These are phyloP conservation scores for Hibiscus trionum DNA, from an alignment of 345 rosid species.

Conservation along the genomic window DNA sequence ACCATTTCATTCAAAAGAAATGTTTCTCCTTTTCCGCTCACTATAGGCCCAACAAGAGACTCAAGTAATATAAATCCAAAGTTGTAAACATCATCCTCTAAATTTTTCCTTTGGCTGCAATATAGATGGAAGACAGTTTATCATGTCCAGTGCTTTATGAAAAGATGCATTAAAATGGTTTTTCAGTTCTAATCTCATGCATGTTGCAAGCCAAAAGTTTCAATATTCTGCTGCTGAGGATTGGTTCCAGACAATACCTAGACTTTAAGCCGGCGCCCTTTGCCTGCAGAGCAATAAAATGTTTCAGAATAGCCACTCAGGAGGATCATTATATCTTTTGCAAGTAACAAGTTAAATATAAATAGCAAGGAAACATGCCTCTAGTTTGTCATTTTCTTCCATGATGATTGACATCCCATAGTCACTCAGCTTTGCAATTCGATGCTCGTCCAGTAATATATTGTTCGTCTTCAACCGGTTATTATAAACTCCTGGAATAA, in stretches of 20 bases:
- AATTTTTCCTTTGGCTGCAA: slow-evolving; percentile 45
- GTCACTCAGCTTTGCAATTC: slow-evolving; percentile 84
- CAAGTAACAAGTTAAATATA: not conserved
- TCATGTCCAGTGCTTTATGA: not conserved
- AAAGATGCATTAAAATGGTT: not conserved
- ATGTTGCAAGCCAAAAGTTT: not conserved
- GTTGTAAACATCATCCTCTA: slow-evolving; percentile 84
- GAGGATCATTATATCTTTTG: not conserved
- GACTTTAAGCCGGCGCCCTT: slow-evolving; percentile 54
- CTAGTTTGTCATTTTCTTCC: slow-evolving; percentile 58
- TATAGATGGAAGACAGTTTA: slow-evolving; percentile 3
- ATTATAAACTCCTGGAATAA: slow-evolving; percentile 67
- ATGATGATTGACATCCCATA: slow-evolving; percentile 71
- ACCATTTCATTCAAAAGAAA: slow-evolving; percentile 92
- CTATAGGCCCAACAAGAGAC: slow-evolving; percentile 83
- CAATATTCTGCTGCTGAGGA: not conserved
- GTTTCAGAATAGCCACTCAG: slow-evolving; percentile 1
- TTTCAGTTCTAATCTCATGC: not conserved
- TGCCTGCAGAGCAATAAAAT: slow-evolving; percentile 37
- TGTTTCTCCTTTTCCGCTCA: slow-evolving; percentile 68
- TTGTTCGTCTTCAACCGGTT: slow-evolving; percentile 68
- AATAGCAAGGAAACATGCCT: slow-evolving; percentile 34
- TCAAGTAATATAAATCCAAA: slow-evolving; percentile 90
- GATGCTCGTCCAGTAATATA: slow-evolving; percentile 86
- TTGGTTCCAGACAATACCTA: slow-evolving; percentile 26